phyloP scores from a whole-genome alignment of 2,329 filamentous ascomycete species.

The Neobulgaria alba region DNA sequence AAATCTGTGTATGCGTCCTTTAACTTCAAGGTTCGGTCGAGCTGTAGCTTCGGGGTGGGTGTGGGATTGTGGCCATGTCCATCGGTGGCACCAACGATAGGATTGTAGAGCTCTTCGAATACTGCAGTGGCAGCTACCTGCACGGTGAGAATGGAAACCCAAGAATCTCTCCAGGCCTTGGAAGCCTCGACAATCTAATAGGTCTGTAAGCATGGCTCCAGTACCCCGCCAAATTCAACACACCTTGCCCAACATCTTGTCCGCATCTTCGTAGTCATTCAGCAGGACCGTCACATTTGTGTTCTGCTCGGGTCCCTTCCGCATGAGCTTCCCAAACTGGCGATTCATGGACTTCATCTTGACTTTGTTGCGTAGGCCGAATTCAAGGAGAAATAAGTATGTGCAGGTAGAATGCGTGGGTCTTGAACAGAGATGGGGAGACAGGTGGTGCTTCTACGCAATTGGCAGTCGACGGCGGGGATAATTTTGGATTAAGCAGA shows the following conservation, averaged over 20 bases:
- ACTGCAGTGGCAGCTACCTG: constrained; percentile 60
- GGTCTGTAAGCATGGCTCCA: constrained; percentile 10
- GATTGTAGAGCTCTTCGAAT: constrained; percentile 67
- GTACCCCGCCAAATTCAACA: constrained; percentile 12
- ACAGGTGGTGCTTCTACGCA: too few species aligned
- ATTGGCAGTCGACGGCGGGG: too few species aligned
- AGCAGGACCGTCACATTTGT: constrained; percentile 67
- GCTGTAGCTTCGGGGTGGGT: constrained; percentile 51
- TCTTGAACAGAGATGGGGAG: too few species aligned
- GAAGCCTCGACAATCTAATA: constrained; percentile 65
- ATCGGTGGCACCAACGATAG: constrained; percentile 59
- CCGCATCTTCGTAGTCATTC: constrained; percentile 72
- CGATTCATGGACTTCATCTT: constrained; percentile 65
- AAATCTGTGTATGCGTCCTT: constrained; percentile 62
- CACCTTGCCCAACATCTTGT: constrained; percentile 66
- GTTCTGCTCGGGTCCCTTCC: constrained; percentile 61
- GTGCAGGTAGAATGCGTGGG: constrained; percentile 4
- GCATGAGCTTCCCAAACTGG: constrained; percentile 64
- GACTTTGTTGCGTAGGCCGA: not conserved
- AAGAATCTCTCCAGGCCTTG: constrained; percentile 69
- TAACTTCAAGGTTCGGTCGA: constrained; percentile 57
- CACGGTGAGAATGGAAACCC: constrained; percentile 61
- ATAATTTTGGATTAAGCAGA: too few species aligned
- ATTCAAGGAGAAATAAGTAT: not conserved
- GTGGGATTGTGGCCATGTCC: constrained; percentile 45